Evolutionary conservation across 305 asterid species (phyloP).

Genomic region (Ilex paraguariensis): DNA sequence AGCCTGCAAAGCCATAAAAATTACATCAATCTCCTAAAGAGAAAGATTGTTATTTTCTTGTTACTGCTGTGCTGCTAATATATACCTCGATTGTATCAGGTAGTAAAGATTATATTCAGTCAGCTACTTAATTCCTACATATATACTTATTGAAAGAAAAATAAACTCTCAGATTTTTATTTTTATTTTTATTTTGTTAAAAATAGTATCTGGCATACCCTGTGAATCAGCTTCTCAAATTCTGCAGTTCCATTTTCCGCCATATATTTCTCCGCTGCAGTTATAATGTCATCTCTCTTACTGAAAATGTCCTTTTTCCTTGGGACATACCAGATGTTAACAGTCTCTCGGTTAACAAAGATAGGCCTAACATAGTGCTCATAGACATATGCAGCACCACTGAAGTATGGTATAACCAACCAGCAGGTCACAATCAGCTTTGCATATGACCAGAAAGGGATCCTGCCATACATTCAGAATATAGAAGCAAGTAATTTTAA

Average conservation of each 20-base stretch:
- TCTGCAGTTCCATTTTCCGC: conserved; percentile 67
- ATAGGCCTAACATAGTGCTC: conserved; percentile 86
- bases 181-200: too few relatives aligned
- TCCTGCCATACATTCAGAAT: conserved; percentile 31
- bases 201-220: conserved; percentile 33
- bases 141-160: too few relatives aligned
- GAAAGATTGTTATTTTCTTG: too few relatives aligned
- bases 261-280: conserved; percentile 78
- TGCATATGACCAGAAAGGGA: conserved; percentile 87
- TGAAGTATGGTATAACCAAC: conserved; percentile 94
- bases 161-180: too few relatives aligned
- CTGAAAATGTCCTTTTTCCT: conserved; percentile 64
- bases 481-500: too few relatives aligned
- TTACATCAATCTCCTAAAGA: too few relatives aligned
- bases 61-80: too few relatives aligned
- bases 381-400: conserved; percentile 90
- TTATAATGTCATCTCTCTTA: conserved; percentile 75
- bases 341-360: conserved; percentile 61
- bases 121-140: too few relatives aligned
- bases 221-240: conserved; percentile 61
- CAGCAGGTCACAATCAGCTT: conserved; percentile 89
- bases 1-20: conserved; percentile 28
- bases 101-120: too few relatives aligned
- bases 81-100: too few relatives aligned
- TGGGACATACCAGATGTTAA: conserved; percentile 79